These are phyloP conservation scores for Pythium rhizo-oryzae DNA, from an alignment of 352 stramenopile species.

Conservation along the genomic window DNA sequence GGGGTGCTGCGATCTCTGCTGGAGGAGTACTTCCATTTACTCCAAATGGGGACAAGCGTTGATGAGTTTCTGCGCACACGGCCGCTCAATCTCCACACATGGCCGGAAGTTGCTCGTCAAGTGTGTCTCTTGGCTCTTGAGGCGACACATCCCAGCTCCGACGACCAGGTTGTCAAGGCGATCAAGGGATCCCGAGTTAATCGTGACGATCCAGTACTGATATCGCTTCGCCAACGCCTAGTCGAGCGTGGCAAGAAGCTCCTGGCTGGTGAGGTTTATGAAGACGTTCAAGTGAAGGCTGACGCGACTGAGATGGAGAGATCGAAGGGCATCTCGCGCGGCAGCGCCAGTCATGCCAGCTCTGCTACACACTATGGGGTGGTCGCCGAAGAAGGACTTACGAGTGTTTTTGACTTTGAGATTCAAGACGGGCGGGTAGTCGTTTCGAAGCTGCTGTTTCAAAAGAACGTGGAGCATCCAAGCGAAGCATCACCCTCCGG, in stretches of 20 bases:
- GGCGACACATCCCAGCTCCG: constrained; percentile 60
- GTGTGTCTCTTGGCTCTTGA: constrained; percentile 79
- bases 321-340: background rate
- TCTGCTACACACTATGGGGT: constrained; percentile 41
- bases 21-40: constrained; percentile 64
- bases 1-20: constrained; percentile 56
- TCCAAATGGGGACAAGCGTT: constrained; percentile 69
- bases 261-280: constrained; percentile 53
- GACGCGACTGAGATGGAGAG: background rate
- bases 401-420: constrained; percentile 17
- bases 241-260: constrained; percentile 45
- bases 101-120: constrained; percentile 79
- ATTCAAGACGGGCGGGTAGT: constrained; percentile 46
- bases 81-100: constrained; percentile 77
- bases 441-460: constrained; percentile 33
- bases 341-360: background rate
- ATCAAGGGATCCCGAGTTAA: constrained; percentile 77
- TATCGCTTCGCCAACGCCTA: constrained; percentile 49
- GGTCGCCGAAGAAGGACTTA: constrained; percentile 43
- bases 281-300: constrained; percentile 37
- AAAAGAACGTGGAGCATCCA: background rate
- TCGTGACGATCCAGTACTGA: constrained; percentile 65
- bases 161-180: constrained; percentile 75
- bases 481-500: constrained; percentile 8
- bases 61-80: constrained; percentile 76